Conservation (phyloP, 108 stramenopile species). For the Cyclotella cryptica region DNA sequence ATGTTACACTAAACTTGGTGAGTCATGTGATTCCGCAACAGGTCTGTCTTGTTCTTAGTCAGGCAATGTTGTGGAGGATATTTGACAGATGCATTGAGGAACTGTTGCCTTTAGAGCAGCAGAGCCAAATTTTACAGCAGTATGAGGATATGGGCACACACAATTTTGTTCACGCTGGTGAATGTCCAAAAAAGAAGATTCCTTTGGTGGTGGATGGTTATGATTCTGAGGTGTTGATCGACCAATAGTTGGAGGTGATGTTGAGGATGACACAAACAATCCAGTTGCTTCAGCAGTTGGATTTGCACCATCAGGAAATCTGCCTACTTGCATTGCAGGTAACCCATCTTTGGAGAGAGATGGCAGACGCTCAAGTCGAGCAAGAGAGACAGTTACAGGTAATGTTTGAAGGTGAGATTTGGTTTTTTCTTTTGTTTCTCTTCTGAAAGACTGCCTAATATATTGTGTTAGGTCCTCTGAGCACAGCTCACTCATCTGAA, state of each 20-base stretch:
- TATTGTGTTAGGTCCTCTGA: too few species aligned
- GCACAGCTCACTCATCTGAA: too few species aligned
- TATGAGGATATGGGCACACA: slow-evolving; percentile 5
- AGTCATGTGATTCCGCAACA: background rate
- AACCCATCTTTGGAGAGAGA: background rate
- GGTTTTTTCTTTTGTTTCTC: background rate
- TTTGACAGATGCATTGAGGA: slow-evolving; percentile 1
- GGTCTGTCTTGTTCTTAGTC: slow-evolving; percentile 13
- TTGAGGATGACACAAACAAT: background rate
- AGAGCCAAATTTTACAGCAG: background rate
- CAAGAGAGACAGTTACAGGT: background rate
- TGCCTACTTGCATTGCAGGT: background rate
- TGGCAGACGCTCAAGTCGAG: background rate
- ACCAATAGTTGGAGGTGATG: background rate
- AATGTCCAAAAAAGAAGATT: background rate
- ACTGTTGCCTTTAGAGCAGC: background rate
- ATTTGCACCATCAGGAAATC: background rate
- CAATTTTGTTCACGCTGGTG: background rate
- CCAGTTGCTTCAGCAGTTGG: background rate
- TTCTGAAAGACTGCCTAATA: background rate
- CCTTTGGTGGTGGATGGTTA: slow-evolving; percentile 12
- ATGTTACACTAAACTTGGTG: slow-evolving; percentile 11
- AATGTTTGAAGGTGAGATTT: background rate
- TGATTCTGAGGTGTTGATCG: slow-evolving; percentile 8
- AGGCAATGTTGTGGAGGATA: slow-evolving; percentile 4